Evolutionary conservation across 2,329 filamentous ascomycete species (phyloP).

Genomic region (Fusarium sp.): DNA sequence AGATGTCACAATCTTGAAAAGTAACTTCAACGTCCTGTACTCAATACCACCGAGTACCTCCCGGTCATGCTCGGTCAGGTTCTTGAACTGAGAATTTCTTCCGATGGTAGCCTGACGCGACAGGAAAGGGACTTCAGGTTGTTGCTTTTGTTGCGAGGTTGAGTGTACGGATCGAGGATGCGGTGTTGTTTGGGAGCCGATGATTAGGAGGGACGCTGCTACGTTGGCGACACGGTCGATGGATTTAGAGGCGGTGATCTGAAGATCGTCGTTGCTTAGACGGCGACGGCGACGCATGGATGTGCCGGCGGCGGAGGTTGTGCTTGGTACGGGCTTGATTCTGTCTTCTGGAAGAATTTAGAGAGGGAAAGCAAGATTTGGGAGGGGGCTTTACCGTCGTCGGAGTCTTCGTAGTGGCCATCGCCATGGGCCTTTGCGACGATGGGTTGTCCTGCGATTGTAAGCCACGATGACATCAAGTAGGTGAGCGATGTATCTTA

Average conservation of each 20-base stretch:
- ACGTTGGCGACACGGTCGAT: constrained; percentile 10
- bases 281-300: constrained; percentile 1
- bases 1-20: constrained; percentile 59
- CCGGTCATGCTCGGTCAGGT: constrained; percentile 53
- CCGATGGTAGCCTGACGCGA: constrained; percentile 14
- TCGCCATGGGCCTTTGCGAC: neutral
- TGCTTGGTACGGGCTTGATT: neutral
- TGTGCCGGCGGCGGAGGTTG: fast-evolving
- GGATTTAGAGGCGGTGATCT: neutral
- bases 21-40: constrained; percentile 60
- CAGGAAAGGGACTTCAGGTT: neutral
- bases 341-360: neutral
- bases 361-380: too few relatives aligned
- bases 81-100: constrained; percentile 57
- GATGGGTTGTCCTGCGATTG: neutral
- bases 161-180: neutral
- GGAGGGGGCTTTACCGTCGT: neutral
- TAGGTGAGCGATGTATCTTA: fast-evolving
- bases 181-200: neutral
- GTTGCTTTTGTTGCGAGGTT: neutral
- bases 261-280: neutral
- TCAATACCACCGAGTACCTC: constrained; percentile 62
- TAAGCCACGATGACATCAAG: neutral
- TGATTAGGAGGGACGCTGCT: neutral
- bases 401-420: neutral